Evolutionary conservation across 1,284 basidiomycete species (phyloP), one percentile per base, ranked within the genome.

Genomic region (Lignosus rhinocerotis): DNA sequence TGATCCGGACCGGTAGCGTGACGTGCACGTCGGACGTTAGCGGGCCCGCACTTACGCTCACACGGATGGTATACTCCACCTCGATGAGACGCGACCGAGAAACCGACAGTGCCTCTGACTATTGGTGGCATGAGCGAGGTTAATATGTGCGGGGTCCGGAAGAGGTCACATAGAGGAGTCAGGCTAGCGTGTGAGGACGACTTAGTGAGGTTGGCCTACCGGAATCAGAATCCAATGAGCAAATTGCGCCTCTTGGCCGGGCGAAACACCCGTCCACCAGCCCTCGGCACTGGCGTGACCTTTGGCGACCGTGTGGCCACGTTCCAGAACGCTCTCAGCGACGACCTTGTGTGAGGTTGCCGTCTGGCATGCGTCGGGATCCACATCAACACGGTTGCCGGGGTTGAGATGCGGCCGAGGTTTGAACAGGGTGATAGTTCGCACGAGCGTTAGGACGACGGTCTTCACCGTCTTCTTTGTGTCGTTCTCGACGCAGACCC

Each of bases 241-340:
- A 70, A 90, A 86, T 59, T 85, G 81, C 54, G 81, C 70, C 2
- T 78, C 76, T 63, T 88, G 84, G 0, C 85, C 85, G 6, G 88
- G 76, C 17, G 79, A 76, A 6, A 95, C 85, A 8, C 93, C 93
- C 2, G 85, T 80, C 93, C 93, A 96, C 89, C 92, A 94, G 0
- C 92, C 92, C 67, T 87, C 89, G 5, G 90, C 88, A 39, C 91
- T 94, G 6, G 90, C 88, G 67, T 84, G 80, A 1, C 88, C 88
- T 63, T 84, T 81, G 2, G 83, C 75, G 21, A 82, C 83, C 46
- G 81, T 80, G 56, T 88, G 82, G 11, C 86, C 84, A 68, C 89
- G 85, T 66, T 88, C 84, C 30, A 94, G 78, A 1, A 77, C 75
- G 34, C 82, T 81, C 66, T 88, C 87, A 1, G 85, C 81, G 1